Evolutionary conservation across 805 yeast species (phyloP), one percentile per base, ranked within the genome.

Genomic region (Candida corydali): DNA sequence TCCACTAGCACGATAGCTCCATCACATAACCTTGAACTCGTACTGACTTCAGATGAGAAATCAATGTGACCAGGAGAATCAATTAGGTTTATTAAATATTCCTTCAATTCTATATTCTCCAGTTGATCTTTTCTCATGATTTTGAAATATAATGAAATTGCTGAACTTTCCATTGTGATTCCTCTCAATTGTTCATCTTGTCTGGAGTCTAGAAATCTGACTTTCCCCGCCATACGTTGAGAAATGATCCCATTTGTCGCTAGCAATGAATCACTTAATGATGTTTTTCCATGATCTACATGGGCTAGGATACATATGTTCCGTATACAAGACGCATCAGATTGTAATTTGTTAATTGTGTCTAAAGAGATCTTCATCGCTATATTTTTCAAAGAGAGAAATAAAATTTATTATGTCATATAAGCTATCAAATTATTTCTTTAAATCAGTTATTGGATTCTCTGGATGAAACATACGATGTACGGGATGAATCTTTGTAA

Each of bases 51-150:
- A 9, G 94, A 83, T 1, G 95, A 83, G 57, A 93, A 93, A 61
- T 93, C 99, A 41, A 93, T 87, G 52, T 93, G 99, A n/a, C 99
- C 99, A 0, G 99, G 99, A 0, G 98, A 91, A 60, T 93, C 99
- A 40, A 93, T 91, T 50, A 93, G 72, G 54, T 93, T 93, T 53
- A 93, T 82, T 38, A 93, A 64, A 59, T 86, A 85, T 52, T 93
- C 96, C 28, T 76, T 77, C 26, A 82, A 74, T 5, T 63, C 70
- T 19, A 33, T 38, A 0, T 54, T 60, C 42, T 66, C 71, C 36
- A 61, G 56, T 17, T 3, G 3, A 14, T 52, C 43, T 40, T 69
- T 57, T n/a, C n/a, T n/a, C 43, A 81, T 62, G 3, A 87, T 80
- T 52, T 82, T 78, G 62, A 91, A 93, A 54, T 84, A 89, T n/a